Percentiles rank a stretch among this genome's conserved stretches.
Evolutionary conservation across 805 yeast genomes (phyloP).

Genomic region (Cyberlindnera sargentensis): DNA sequence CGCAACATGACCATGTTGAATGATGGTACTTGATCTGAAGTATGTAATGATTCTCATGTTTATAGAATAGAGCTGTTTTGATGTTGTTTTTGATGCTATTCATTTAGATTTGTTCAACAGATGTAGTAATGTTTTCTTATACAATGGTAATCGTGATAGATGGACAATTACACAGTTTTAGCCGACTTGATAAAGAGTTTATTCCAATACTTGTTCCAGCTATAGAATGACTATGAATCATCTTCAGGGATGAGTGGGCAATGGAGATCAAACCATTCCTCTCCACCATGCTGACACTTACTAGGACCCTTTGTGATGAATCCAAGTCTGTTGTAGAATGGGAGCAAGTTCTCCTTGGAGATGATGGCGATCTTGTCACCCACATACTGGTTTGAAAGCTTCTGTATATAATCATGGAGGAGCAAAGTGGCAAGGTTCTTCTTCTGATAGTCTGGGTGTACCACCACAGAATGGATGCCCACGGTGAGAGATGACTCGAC

Average conservation of each 20-base stretch:
- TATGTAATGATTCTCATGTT: too few relatives aligned
- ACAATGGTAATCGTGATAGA: too few relatives aligned
- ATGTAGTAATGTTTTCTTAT: neutral
- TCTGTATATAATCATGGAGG: slow-evolving; percentile 85
- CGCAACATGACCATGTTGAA: too few relatives aligned
- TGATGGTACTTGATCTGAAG: too few relatives aligned
- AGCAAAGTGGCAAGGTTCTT: slow-evolving; percentile 76
- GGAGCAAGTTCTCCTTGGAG: slow-evolving; percentile 60
- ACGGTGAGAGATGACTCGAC: slow-evolving; percentile 65
- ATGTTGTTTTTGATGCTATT: neutral
- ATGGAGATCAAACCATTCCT: slow-evolving; percentile 53
- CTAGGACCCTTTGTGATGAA: slow-evolving; percentile 66
- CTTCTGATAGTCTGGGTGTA: slow-evolving; percentile 73
- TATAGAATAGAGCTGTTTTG: neutral
- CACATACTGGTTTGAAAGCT: slow-evolving; percentile 78
- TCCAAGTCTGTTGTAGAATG: slow-evolving; percentile 79
- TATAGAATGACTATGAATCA: slow-evolving; percentile 27
- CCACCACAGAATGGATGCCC: slow-evolving; percentile 77
- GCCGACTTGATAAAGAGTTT: too few relatives aligned
- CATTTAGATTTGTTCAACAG: too few relatives aligned
- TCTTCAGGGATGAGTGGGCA: slow-evolving; percentile 36
- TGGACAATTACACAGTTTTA: too few relatives aligned
- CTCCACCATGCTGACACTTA: slow-evolving; percentile 49
- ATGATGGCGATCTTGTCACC: slow-evolving; percentile 72
- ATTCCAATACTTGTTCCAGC: neutral